A percentile compares a stretch with the other conserved stretches of the same genome.
Conservation (phyloP, 2,329 filamentous ascomycete species). For the Cordyceps farinosa region DNA sequence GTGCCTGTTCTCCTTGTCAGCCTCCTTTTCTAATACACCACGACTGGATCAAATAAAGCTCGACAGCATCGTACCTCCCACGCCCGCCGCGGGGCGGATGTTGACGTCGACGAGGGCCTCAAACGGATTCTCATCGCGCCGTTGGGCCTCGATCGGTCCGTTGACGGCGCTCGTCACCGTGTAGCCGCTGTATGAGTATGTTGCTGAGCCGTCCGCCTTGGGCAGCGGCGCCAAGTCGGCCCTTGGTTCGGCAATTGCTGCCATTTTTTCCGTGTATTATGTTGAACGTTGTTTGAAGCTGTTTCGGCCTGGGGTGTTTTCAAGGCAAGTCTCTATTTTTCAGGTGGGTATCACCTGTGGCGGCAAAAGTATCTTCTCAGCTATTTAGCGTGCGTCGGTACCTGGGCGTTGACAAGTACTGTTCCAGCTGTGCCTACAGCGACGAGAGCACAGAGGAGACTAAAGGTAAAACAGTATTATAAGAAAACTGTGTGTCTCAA, state of each 20-base stretch:
- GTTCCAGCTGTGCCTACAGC: neutral
- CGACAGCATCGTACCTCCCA: constrained; percentile 59
- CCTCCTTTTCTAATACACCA: neutral
- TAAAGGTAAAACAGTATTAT: no score
- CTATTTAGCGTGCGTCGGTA: neutral
- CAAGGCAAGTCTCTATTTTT: neutral
- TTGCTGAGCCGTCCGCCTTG: constrained; percentile 76
- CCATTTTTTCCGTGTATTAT: constrained; percentile 36
- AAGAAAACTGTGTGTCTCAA: neutral
- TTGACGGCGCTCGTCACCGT: constrained; percentile 83
- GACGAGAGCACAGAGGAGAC: neutral
- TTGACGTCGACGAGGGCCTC: constrained; percentile 89
- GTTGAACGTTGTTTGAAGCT: constrained; percentile 3
- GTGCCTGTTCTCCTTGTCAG: constrained; percentile 48
- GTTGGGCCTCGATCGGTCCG: constrained; percentile 84
- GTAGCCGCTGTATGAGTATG: constrained; percentile 72
- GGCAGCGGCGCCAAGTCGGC: constrained; percentile 58
- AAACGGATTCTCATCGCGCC: constrained; percentile 86
- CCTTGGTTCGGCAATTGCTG: constrained; percentile 44
- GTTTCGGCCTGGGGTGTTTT: neutral
- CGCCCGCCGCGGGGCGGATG: constrained; percentile 78
- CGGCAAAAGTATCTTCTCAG: neutral
- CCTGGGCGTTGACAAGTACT: neutral
- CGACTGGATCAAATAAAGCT: neutral
- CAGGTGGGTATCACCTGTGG: constrained; percentile 1